These are phyloP conservation scores for Zizania palustris DNA, from an alignment of 202 grass and related monocot genomes.

Conservation along the genomic window DNA sequence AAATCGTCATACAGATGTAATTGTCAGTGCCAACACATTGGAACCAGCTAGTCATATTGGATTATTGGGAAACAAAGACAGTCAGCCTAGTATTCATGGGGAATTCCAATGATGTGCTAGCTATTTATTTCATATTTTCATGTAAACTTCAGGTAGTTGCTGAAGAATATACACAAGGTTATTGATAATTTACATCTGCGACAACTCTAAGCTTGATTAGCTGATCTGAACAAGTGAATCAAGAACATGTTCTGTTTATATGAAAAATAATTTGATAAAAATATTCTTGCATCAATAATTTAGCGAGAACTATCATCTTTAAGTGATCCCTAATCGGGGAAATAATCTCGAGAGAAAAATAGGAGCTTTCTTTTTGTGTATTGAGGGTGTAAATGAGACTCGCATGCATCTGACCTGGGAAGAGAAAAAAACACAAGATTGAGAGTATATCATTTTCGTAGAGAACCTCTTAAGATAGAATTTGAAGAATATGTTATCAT, in stretches of 20 bases:
- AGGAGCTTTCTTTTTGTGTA: slow-evolving; percentile 4
- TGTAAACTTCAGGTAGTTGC: not conserved
- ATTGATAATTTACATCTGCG: slow-evolving; percentile 9
- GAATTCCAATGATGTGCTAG: not conserved
- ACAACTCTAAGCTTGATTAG: slow-evolving; percentile 5
- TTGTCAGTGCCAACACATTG: not conserved
- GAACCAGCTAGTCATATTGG: not conserved
- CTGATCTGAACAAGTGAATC: not conserved
- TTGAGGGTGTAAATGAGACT: not conserved
- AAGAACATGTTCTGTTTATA: not conserved
- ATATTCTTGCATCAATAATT: not conserved
- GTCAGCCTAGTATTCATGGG: not conserved
- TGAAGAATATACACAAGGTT: not conserved
- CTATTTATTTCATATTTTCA: too few species aligned
- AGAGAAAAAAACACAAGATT: not conserved
- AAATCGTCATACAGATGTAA: too few species aligned
- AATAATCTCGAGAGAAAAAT: not conserved
- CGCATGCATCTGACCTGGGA: not conserved
- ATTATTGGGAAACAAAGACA: not conserved
- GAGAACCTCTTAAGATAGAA: slow-evolving; percentile 13
- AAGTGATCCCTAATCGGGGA: not conserved
- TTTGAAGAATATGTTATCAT: not conserved
- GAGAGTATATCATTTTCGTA: not conserved
- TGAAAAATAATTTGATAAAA: not conserved
- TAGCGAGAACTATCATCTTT: not conserved